A percentile compares a stretch with the other conserved stretches of the same genome.
These are phyloP conservation scores for Apostasia shenzhenica DNA, from an alignment of 106 monocot genomes.

Conservation along the genomic window DNA sequence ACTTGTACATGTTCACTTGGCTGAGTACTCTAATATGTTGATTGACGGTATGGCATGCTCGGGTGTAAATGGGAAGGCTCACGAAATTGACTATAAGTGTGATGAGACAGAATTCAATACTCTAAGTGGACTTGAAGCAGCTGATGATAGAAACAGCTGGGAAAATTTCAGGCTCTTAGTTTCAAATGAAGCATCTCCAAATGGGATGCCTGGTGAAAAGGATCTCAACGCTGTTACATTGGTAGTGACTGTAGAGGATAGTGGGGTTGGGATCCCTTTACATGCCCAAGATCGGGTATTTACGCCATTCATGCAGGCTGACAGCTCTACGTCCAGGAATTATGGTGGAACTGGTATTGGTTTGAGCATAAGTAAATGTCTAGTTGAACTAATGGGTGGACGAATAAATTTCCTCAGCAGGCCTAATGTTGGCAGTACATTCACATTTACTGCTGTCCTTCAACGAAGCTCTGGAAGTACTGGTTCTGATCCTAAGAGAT, in stretches of 20 bases:
- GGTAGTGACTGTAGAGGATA: slow-evolving; percentile 84
- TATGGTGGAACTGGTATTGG: slow-evolving; percentile 99
- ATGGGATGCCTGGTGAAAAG: slow-evolving; percentile 11
- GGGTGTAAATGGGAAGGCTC: slow-evolving; percentile 22
- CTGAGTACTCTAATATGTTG: slow-evolving; percentile 30
- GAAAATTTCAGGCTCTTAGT: slow-evolving; percentile 60
- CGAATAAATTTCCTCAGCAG: slow-evolving; percentile 69
- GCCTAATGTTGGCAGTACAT: slow-evolving; percentile 87
- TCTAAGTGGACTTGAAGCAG: slow-evolving; percentile 78
- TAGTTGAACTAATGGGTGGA: slow-evolving; percentile 93
- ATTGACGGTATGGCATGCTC: slow-evolving; percentile 15
- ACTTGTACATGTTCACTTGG: slow-evolving; percentile 84
- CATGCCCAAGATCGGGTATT: slow-evolving; percentile 87
- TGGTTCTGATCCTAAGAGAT: slow-evolving; percentile 29
- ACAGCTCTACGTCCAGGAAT: slow-evolving; percentile 92
- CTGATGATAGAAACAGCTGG: slow-evolving; percentile 77
- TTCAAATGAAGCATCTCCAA: slow-evolving; percentile 29
- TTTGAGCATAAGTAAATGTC: slow-evolving; percentile 90
- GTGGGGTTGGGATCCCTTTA: slow-evolving; percentile 85
- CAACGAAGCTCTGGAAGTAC: slow-evolving; percentile 20
- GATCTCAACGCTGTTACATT: slow-evolving; percentile 42
- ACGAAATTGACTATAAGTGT: slow-evolving; percentile 10
- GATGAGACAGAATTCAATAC: slow-evolving; percentile 29
- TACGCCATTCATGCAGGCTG: slow-evolving; percentile 97
- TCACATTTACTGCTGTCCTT: slow-evolving; percentile 76